phyloP scores from a whole-genome alignment of 2,329 filamentous ascomycete genomes.

The Trichophyton equinum region DNA sequence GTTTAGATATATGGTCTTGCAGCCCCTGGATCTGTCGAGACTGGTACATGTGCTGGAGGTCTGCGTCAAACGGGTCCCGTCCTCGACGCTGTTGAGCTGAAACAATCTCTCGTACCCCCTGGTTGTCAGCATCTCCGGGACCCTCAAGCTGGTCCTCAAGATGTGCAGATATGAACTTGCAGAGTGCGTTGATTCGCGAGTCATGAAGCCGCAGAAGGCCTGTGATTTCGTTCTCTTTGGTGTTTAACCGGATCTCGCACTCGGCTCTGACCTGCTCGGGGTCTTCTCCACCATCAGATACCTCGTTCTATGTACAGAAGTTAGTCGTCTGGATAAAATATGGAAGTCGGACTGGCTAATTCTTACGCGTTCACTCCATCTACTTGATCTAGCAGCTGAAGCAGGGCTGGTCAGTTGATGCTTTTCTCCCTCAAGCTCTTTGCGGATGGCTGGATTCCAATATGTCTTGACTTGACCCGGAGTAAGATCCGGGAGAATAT shows the following conservation, averaged over 20 bases:
- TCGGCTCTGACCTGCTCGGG: conserved; percentile 7
- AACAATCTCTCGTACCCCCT: conserved; percentile 1
- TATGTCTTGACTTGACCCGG: conserved; percentile 10
- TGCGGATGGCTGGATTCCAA: conserved; percentile 10
- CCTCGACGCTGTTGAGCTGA: conserved; percentile 6
- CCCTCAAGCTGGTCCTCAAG: not conserved
- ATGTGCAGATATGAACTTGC: conserved; percentile 10
- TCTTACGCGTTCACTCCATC: not conserved
- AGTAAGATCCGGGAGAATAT: conserved; percentile 10
- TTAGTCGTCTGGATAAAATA: not conserved
- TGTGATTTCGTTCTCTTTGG: conserved; percentile 11
- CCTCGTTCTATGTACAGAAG: not conserved
- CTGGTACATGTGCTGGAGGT: not conserved
- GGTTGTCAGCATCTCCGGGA: conserved; percentile 2
- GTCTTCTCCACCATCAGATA: not conserved
- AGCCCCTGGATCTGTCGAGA: conserved; percentile 5
- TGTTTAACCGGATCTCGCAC: conserved; percentile 8
- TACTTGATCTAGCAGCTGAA: not conserved
- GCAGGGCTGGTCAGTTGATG: not conserved
- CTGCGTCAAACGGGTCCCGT: not conserved
- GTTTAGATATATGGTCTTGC: conserved; percentile 3
- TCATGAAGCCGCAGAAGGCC: conserved; percentile 9
- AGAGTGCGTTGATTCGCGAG: conserved; percentile 7
- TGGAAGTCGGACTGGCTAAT: not conserved
- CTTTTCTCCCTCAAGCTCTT: conserved; percentile 1